Base-by-base conservation (phyloP, 2,329 filamentous ascomycete genomes). In the Penicillium sp. region DNA sequence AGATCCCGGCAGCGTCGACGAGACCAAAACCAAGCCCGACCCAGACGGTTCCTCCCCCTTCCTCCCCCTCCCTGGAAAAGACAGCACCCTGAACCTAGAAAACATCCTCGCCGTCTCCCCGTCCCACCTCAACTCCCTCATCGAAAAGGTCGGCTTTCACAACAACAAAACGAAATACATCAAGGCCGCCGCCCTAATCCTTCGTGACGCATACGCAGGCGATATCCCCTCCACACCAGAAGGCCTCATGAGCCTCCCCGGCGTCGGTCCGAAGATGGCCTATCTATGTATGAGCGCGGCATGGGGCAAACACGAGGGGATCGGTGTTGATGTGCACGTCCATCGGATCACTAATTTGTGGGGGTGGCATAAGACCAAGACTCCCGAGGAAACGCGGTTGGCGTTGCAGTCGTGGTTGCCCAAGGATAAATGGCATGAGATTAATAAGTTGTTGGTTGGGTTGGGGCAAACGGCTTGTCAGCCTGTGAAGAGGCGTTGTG, bases 201-300 rank as follows among this genome's bases (percentile, higher is more conserved):
- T 96, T 27, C 83, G 86, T 47, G 89, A 94, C 69, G 75, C 86
- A 54, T 91, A 85, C 76, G 73, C 80, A 59, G 86, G 86, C 53
- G 93, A 97, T 70, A 95, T 97, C 56, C 93, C 93, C 1, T 82
- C 88, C 61, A 90, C 89, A 0, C 86, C 94, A 53, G 83, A 87
- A 62, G 92, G 89, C 0, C 82, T 97, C 19, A 87, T 88, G 53
- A 85, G 86, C 1, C 83, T 96, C 0, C 92, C 92, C 0, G 93
- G 93, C 5, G 93, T 97, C 1, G 93, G 93, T 0, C 93, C 93
- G 33, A 97, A 97, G 78, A 97, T 97, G 93, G 92, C 89, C 13
- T 93, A 95, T 74, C 84, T 97, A 22, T 94, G 90, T 73, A 85
- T 96, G 79, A 89, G 88, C 49, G 89, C 89, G 0, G 91, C 89